Base-by-base conservation (phyloP, 495 filamentous ascomycete genomes). In the Aspergillus diversus region DNA sequence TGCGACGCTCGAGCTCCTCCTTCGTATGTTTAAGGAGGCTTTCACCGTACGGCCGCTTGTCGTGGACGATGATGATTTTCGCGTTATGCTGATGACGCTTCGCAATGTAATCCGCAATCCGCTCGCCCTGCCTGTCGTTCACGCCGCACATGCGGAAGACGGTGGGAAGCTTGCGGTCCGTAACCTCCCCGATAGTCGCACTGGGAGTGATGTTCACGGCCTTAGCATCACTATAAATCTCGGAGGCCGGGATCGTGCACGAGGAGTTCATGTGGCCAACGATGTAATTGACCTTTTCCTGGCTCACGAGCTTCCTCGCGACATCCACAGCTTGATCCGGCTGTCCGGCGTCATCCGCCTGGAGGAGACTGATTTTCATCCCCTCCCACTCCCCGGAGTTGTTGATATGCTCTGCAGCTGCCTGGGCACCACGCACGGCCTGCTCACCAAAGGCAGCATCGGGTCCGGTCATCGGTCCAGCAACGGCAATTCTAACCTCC, bases 251-350 rank as follows among this genome's bases (percentile, higher is more conserved):
- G 39, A 43, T 12, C 11, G 39, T 43, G 39, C 39, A 43, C 39
- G 39, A 43, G 11, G 39, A 43, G 39, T 43, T 43, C 11, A 43
- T 13, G n/a, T 43, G 39, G 39, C 39, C 39, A 11, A 43, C n/a
- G 39, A 43, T 43, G 39, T 43, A 43, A 15, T 43, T 43, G 39
- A 43, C n/a, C 39, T 43, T 43, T 15, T 43, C 39, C 39, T 43
- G 5, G 5, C n/a, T 15, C 39, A 43, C 39, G 11, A 43, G 39
- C n/a, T 12, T 43, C 11, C n/a, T 11, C 11, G 39, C 39, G 8
- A 43, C n/a, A 15, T 4, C 39, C 39, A 13, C n/a, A 15, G 39
- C 39, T 15, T 12, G 39, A 4, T 43, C 39, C 5, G 39, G 39
- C 39, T 43, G 39, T 4, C 39, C n/a, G 8, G 39, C 7, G n/a